Base-by-base conservation (phyloP, 2,329 filamentous ascomycete genomes). In the Pestalotiopsis sp. region DNA sequence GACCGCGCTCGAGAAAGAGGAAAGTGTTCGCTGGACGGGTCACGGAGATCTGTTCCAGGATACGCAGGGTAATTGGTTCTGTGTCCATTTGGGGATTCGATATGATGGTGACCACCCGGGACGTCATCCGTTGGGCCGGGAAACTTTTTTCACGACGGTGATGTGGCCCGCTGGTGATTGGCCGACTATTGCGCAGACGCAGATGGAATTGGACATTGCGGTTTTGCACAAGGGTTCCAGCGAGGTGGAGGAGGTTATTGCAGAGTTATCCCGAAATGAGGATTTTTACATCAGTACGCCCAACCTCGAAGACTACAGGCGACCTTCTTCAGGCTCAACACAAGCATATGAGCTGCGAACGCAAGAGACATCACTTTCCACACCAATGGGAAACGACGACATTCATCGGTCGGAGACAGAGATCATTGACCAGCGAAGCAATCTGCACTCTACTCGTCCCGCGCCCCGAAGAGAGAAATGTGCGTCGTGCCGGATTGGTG, bases 41-140 rank as follows among this genome's bases (percentile, higher is more conserved):
- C 78, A 80, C n/a, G 76, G 70, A 23, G 78, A 80, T 20, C 20
- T 79, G 0, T 80, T 80, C 60, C 76, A 77, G 7, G 77, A 79
- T 4, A 31, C 68, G 1, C 66, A 72, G 1, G 82, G 81, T 0
- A 79, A 83, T 36, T 87, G 85, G 84, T 86, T 84, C 84, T 82
- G 78, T 23, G 25, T 38, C 0, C 57, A 60, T 23, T 12, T 60
- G 57, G 57, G 57, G 11, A 60, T 60, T n/a, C 57, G 25, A 12
- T 60, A 9, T 4, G 57, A 60, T 5, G 25, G 20, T 0, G 4
- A 14, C 3, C 5, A 3, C 31, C 25, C 57, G 0, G 57, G 31
- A 1, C 57, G 57, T 11, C 57, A 60, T 60, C 57, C 57, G 31
- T 23, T 60, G 3, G 57, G 57, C 7, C 1, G 57, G 6, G 57